Conservation (phyloP, 495 filamentous ascomycete genomes). For the Talaromyces wortmannii region DNA sequence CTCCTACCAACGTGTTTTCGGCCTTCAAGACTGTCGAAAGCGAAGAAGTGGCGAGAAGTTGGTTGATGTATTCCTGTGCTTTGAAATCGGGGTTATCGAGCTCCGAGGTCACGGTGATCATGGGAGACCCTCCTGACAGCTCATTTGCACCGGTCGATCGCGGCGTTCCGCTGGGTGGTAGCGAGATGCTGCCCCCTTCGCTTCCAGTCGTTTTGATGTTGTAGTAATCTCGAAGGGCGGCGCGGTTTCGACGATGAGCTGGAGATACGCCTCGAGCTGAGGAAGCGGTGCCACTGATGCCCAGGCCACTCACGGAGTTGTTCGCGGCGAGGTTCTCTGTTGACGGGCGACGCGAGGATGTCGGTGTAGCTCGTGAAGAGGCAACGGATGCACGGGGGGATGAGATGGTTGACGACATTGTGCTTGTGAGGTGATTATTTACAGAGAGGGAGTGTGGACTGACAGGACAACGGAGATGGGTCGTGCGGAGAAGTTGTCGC, state of each 20-base stretch:
- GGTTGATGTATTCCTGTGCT: slow-evolving; percentile 35
- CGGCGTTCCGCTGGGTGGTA: slow-evolving; percentile 8
- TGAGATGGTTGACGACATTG: slow-evolving; percentile 59
- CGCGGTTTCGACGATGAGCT: slow-evolving; percentile 58
- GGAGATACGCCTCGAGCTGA: slow-evolving; percentile 41
- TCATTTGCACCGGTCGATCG: slow-evolving; percentile 32
- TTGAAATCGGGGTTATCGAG: slow-evolving; percentile 42
- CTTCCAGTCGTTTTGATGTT: slow-evolving; percentile 59
- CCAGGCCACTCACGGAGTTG: slow-evolving; percentile 39
- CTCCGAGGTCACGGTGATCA: slow-evolving; percentile 19
- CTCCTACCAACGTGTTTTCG: slow-evolving; percentile 49
- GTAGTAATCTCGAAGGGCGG: slow-evolving; percentile 91
- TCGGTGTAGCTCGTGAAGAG: slow-evolving; percentile 59
- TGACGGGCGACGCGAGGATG: slow-evolving; percentile 68
- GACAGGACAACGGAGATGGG: too few relatives aligned
- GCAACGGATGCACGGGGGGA: slow-evolving; percentile 65
- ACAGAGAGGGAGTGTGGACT: too few relatives aligned
- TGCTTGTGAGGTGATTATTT: neutral
- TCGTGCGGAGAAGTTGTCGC: too few relatives aligned
- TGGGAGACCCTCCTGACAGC: slow-evolving; percentile 19
- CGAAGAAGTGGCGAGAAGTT: slow-evolving; percentile 46
- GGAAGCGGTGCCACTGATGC: slow-evolving; percentile 41
- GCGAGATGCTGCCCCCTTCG: slow-evolving; percentile 8
- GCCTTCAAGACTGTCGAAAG: slow-evolving; percentile 57
- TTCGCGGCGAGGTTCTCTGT: slow-evolving; percentile 53